phyloP scores from a whole-genome alignment of 2,329 filamentous ascomycete species.

The Fusarium pseudocircinatum region DNA sequence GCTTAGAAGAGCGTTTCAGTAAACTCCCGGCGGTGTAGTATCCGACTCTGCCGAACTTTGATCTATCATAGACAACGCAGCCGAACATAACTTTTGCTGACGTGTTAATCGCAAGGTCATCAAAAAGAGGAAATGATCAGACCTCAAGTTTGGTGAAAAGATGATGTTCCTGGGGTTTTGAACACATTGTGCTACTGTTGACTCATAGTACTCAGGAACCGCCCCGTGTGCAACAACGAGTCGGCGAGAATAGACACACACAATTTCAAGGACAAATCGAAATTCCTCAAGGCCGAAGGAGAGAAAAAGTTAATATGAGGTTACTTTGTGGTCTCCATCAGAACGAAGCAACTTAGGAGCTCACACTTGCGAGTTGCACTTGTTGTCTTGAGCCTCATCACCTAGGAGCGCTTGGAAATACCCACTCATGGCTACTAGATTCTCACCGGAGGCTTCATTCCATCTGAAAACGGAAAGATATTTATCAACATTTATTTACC shows the following conservation, averaged over 20 bases:
- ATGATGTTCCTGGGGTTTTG: not conserved
- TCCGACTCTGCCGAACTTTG: not conserved
- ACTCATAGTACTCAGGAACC: not conserved
- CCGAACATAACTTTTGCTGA: not conserved
- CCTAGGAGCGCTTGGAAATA: not conserved
- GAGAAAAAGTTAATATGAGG: not conserved
- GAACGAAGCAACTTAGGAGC: not conserved
- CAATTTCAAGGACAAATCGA: not conserved
- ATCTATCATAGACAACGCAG: not conserved
- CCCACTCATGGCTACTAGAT: not conserved
- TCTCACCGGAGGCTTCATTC: not conserved
- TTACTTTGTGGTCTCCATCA: not conserved
- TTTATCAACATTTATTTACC: constrained; percentile 2
- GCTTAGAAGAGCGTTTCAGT: not conserved
- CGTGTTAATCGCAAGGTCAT: not conserved
- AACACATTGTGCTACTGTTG: not conserved
- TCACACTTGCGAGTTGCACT: not conserved
- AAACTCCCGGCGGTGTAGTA: not conserved
- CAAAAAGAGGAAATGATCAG: not conserved
- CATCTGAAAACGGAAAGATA: not conserved
- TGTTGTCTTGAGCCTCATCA: not conserved
- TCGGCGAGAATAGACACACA: not conserved
- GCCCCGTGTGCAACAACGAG: not conserved
- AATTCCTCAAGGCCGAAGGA: not conserved
- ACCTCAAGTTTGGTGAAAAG: not conserved